Evolutionary conservation across 2,329 filamentous ascomycete species (phyloP).

Genomic region (Periconia macrospinosa): DNA sequence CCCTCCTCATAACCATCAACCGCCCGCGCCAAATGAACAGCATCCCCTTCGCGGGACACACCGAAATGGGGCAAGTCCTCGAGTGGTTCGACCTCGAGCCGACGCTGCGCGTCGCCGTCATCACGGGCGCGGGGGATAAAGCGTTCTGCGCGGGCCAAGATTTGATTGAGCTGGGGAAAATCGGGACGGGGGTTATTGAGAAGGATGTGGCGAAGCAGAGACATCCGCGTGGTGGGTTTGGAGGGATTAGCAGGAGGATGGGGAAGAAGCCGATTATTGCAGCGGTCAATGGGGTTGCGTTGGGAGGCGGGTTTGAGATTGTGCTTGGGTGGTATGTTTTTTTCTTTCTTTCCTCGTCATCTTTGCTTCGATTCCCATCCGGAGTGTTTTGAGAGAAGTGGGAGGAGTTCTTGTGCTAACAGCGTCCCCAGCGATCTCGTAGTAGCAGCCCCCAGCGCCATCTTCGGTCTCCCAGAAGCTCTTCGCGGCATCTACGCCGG

Average conservation of each 20-base stretch:
- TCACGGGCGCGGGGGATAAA: constrained; percentile 55
- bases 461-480: constrained; percentile 58
- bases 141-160: constrained; percentile 61
- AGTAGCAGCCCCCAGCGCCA: constrained; percentile 55
- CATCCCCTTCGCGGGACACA: constrained; percentile 46
- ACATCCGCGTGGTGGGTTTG: constrained; percentile 55
- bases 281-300: constrained; percentile 60
- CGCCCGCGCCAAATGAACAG: constrained; percentile 54
- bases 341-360: background rate
- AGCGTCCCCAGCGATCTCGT: constrained; percentile 50
- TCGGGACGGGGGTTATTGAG: constrained; percentile 27
- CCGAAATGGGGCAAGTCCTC: constrained; percentile 54
- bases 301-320: constrained; percentile 62
- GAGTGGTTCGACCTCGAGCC: constrained; percentile 59
- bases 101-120: constrained; percentile 49
- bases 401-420: constrained; percentile 11
- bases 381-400: background rate
- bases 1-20: constrained; percentile 58
- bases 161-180: constrained; percentile 49
- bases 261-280: constrained; percentile 65
- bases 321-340: constrained; percentile 55
- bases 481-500: constrained; percentile 58
- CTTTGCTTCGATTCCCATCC: background rate
- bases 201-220: constrained; percentile 26
- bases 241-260: constrained; percentile 56